A percentile compares a stretch with the other conserved stretches of the same genome.
These are phyloP conservation scores for Gardenia jasminoides DNA, from an alignment of 257 asterid species.

Conservation along the genomic window DNA sequence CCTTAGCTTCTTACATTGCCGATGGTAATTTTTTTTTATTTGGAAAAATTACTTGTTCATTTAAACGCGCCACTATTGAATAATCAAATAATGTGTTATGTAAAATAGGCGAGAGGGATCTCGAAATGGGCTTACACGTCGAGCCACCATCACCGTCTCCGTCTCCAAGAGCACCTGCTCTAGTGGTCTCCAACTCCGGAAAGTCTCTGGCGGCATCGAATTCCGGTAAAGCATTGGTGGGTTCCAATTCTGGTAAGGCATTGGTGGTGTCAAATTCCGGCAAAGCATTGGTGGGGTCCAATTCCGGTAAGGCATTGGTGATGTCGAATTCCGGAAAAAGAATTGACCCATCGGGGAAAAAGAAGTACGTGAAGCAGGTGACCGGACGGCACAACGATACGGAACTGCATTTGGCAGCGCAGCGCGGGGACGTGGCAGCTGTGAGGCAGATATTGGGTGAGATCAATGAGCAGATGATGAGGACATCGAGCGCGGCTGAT, in stretches of 20 bases:
- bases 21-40: conserved; percentile 6
- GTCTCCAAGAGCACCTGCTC: conserved; percentile 55
- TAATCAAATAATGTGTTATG: too few species aligned
- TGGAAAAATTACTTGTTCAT: too few species aligned
- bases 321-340: conserved; percentile 65
- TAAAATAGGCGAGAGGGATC: conserved; percentile 41
- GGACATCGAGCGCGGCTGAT: conserved; percentile 49
- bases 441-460: conserved; percentile 69
- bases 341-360: conserved; percentile 36
- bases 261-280: conserved; percentile 45
- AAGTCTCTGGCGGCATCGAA: conserved; percentile 35
- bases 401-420: conserved; percentile 86
- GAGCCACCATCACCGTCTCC: conserved; percentile 44
- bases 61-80: neutral
- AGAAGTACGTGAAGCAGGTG: conserved; percentile 89
- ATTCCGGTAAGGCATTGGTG: conserved; percentile 59
- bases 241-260: conserved; percentile 43
- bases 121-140: conserved; percentile 35
- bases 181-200: conserved; percentile 50
- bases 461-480: conserved; percentile 61
- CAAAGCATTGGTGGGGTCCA: conserved; percentile 45
- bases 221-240: conserved; percentile 60
- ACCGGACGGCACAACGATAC: conserved; percentile 90
- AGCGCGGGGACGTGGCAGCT: conserved; percentile 66
- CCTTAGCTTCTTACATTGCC: neutral